These are phyloP conservation scores for Zelopaecilomyces penicillatus DNA, from an alignment of 2,329 filamentous ascomycete genomes.

Conservation along the genomic window DNA sequence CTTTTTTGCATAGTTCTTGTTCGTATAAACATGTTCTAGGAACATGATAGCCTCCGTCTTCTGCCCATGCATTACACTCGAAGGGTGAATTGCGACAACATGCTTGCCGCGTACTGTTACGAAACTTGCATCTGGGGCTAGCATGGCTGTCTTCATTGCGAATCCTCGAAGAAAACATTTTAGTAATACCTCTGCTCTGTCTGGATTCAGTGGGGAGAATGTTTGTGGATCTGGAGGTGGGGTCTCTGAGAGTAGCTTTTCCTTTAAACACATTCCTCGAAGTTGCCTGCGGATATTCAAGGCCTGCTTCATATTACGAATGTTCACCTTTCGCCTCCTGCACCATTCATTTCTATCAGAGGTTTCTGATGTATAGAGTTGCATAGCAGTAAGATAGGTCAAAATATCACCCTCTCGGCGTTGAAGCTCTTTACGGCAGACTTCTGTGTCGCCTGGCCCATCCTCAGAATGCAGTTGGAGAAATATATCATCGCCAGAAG, in stretches of 20 bases:
- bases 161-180: conserved; percentile 57
- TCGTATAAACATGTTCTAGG: conserved; percentile 57
- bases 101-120: conserved; percentile 52
- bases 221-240: conserved; percentile 46
- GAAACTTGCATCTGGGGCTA: conserved; percentile 54
- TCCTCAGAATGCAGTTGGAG: conserved; percentile 51
- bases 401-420: conserved; percentile 58
- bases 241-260: conserved; percentile 39
- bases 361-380: conserved; percentile 50
- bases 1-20: conserved; percentile 59
- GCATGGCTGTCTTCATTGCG: conserved; percentile 49
- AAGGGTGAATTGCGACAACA: conserved; percentile 52
- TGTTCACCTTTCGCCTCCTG: conserved; percentile 46
- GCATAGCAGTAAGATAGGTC: conserved; percentile 55
- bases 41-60: conserved; percentile 63
- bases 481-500: conserved; percentile 55
- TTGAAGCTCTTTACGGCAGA: conserved; percentile 46
- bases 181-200: conserved; percentile 44
- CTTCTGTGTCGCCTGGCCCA: conserved; percentile 43
- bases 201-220: conserved; percentile 46
- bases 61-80: conserved; percentile 53
- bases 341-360: conserved; percentile 50
- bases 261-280: conserved; percentile 44
- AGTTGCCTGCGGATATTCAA: conserved; percentile 55
- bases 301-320: conserved; percentile 54